Conservation (phyloP, 305 asterid species). For the Rubia occidens region DNA sequence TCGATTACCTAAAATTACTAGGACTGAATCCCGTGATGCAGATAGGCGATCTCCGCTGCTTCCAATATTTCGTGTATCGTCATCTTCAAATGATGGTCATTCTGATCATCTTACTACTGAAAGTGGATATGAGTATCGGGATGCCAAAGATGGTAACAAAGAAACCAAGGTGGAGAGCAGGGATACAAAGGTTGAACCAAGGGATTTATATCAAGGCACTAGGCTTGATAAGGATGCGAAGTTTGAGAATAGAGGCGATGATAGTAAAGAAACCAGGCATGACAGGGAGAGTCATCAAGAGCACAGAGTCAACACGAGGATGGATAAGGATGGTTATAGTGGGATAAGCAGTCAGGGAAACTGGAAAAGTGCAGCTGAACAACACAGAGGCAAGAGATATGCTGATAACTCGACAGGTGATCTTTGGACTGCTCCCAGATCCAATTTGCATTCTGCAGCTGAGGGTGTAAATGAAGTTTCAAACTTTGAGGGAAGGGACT, state of each 20-base stretch:
- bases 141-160: slow-evolving; percentile 43
- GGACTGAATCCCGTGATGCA: slow-evolving; percentile 56
- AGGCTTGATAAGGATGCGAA: slow-evolving; percentile 52
- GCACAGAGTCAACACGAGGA: slow-evolving; percentile 31
- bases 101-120: slow-evolving; percentile 51
- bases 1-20: slow-evolving; percentile 55
- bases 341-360: slow-evolving; percentile 43
- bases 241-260: slow-evolving; percentile 43
- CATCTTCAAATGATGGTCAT: slow-evolving; percentile 46
- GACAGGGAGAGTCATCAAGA: slow-evolving; percentile 35
- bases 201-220: slow-evolving; percentile 52
- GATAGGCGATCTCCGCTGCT: slow-evolving; percentile 65
- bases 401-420: slow-evolving; percentile 59
- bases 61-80: slow-evolving; percentile 50
- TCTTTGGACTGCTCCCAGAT: slow-evolving; percentile 47
- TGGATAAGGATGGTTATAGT: slow-evolving; percentile 53
- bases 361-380: slow-evolving; percentile 68
- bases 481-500: slow-evolving; percentile 43
- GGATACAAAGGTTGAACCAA: slow-evolving; percentile 49
- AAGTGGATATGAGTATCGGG: slow-evolving; percentile 57
- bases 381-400: slow-evolving; percentile 46
- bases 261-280: slow-evolving; percentile 38
- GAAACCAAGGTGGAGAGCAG: slow-evolving; percentile 57
- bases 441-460: slow-evolving; percentile 39
- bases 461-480: slow-evolving; percentile 54